Conservation (phyloP, 345 rosid species). For the Carallia pectinifolia region DNA sequence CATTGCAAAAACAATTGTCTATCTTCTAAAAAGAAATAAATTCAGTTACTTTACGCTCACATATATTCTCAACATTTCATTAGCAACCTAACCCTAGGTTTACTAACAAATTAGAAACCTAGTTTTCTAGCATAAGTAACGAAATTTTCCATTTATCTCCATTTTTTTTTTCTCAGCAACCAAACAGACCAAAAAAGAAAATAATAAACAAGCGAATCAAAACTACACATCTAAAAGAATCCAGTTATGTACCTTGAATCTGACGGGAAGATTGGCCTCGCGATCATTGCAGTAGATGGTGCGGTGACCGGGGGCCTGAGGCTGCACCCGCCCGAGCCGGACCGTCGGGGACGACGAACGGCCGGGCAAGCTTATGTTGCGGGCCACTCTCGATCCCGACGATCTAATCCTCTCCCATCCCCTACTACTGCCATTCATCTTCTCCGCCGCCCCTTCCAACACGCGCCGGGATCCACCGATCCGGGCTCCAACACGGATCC, state of each 20-base stretch:
- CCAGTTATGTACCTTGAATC: constrained; percentile 59
- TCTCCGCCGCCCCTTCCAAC: not conserved
- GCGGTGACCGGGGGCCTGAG: constrained; percentile 93
- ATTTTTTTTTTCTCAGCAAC: not conserved
- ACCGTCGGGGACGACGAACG: constrained; percentile 63
- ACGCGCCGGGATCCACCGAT: constrained; percentile 1
- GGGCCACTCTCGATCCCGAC: constrained; percentile 43
- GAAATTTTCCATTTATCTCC: no score
- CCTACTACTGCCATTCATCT: constrained; percentile 55
- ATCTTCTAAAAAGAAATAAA: no score
- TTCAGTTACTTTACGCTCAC: no score
- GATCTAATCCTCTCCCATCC: constrained; percentile 65
- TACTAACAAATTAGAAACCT: no score
- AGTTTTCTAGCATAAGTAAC: no score
- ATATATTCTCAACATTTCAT: no score
- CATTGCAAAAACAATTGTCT: no score
- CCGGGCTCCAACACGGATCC: constrained; percentile 1
- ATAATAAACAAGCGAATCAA: not conserved
- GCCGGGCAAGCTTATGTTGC: constrained; percentile 38
- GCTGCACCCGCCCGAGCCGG: constrained; percentile 88
- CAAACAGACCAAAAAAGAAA: not conserved
- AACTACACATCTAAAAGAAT: not conserved
- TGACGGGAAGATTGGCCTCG: constrained; percentile 74
- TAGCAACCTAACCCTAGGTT: no score
- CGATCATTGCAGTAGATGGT: constrained; percentile 94